Evolutionary conservation across 1,139 yeast species (phyloP), one percentile per base, ranked within the genome.

Genomic region (Debaryomyces subglobosus): DNA sequence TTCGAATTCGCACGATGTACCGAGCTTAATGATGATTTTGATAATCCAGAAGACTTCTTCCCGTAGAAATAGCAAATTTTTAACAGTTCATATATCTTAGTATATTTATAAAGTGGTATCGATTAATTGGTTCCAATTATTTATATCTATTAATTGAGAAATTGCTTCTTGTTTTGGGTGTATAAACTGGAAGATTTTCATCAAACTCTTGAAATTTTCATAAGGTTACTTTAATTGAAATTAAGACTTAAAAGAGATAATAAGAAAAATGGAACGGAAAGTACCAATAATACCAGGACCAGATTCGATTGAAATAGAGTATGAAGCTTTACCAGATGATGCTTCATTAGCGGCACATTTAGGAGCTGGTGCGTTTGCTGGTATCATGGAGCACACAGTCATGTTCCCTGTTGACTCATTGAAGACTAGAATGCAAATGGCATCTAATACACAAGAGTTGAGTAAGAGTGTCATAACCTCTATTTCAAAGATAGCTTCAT

Each of bases 321-420:
- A 94, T 66, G 99, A 94, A 67, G 86, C 97, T 1, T 78, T 94
- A 41, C 99, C 99, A 1, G 89, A 86, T 39, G 85, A 85, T 60
- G 92, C 97, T 12, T 86, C 97, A 1, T 71, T 94, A 49, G 67
- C 83, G 5, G 91, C 96, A 8, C 96, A 92, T 64, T 77, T 94
- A 55, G 65, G 68, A 13, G 99, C 99, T 2, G 99, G 99, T 13
- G 98, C 98, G 0, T 89, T 90, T 72, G 99, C 99, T 15, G 99
- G 99, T 25, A 89, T 94, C 53, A 91, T 92, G 96, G 99, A 94
- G 67, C 99, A 94, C 67, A 86, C 97, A 2, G 91, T 94, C 37
- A 90, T 94, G 97, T 94, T 86, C 64, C 99, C 99, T 2, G 83
- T 94, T 45, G 99, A 94, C 67, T 96, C 96, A 18, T 81, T 94